phyloP scores from a whole-genome alignment of 768 basidiomycete species.

The Clavaria fumosa region DNA sequence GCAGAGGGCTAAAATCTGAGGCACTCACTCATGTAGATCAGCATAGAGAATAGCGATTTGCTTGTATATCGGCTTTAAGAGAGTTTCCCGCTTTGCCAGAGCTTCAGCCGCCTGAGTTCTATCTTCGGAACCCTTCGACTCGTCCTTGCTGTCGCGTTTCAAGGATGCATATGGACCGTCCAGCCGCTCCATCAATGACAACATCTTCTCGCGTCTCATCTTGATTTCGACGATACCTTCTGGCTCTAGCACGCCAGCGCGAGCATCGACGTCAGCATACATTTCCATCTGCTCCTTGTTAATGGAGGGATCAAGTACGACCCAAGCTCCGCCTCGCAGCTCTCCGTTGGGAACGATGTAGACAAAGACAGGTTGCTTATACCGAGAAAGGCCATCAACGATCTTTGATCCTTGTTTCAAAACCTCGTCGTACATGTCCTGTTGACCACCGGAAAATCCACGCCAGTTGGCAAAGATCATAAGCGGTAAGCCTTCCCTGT shows the following conservation, averaged over 20 bases:
- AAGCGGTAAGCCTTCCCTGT: conserved; percentile 89
- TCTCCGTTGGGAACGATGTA: conserved; percentile 99
- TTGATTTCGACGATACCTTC: conserved; percentile 98
- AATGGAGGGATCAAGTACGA: conserved; percentile 95
- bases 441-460: conserved; percentile 98
- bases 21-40: conserved; percentile 84
- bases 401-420: conserved; percentile 97
- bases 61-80: conserved; percentile 81
- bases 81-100: conserved; percentile 59
- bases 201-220: conserved; percentile 89
- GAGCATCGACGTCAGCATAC: conserved; percentile 93
- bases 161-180: conserved; percentile 70
- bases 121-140: conserved; percentile 57
- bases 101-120: conserved; percentile 52
- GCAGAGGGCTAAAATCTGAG: neutral
- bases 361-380: conserved; percentile 96
- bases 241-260: conserved; percentile 92
- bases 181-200: conserved; percentile 83
- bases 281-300: conserved; percentile 97
- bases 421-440: conserved; percentile 97
- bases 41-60: conserved; percentile 90
- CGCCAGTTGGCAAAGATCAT: conserved; percentile 99
- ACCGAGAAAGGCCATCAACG: conserved; percentile 92
- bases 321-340: conserved; percentile 98
- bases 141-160: conserved; percentile 69